Base-by-base conservation (phyloP, 768 basidiomycete genomes). In the Russula vinacea region DNA sequence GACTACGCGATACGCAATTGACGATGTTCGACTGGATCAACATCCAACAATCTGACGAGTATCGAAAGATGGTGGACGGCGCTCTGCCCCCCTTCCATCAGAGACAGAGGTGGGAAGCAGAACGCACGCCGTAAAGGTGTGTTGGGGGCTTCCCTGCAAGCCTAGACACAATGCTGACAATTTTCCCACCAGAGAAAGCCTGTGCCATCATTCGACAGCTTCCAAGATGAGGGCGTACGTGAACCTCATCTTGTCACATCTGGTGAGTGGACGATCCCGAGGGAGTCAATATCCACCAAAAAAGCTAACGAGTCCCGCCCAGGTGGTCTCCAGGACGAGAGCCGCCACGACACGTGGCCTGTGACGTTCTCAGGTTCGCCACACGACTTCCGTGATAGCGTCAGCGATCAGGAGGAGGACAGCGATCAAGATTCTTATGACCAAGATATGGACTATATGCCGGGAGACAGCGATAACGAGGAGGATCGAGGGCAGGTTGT, bases 11-110 rank as follows among this genome's bases (percentile, higher is more conserved):
- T 17, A 60, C 63, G 58, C 66, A 44, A 22, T 10, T 45, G 53
- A 65, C 49, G 57, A 67, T 56, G 66, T 39, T 59, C 8, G 66
- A 67, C 54, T 67, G 66, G 66, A 29, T 65, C 49, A 65, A 64
- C 54, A 26, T 67, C 57, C 58, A 58, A 13, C 57, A 45, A 32
- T 13, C 33, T 19, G 66, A 59, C 37, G 63, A 67, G 45, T 56
- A 65, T 22, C 39, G 53, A 13, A 57, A 39, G 57, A 58, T 32
- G 62, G 37, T 53, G 22, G 66, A 67, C n/a, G 57, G 66, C 29
- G 62, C 55, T 13, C 42, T 67, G 45, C 62, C 66, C 1, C 57
- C 35, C 16, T 60, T 22, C 62, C 66, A 42, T 55, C 63, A 7
- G 47, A 56, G 53, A 49, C 39, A 1, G 62, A 60, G 19, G 47